phyloP scores from a whole-genome alignment of 768 basidiomycete species.

The Boletus coccyginus region DNA sequence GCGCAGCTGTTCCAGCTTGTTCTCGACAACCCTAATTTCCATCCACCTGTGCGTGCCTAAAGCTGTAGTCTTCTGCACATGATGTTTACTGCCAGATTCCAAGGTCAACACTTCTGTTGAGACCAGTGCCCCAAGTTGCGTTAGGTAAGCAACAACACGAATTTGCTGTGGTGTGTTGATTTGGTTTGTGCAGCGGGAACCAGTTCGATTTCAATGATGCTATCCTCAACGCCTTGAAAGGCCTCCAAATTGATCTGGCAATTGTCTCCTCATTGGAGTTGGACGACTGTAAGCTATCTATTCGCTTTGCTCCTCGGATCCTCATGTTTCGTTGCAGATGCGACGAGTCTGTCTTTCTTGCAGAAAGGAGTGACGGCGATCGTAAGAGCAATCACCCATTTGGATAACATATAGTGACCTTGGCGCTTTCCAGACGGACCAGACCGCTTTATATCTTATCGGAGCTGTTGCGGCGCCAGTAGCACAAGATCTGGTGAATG shows the following conservation, averaged over 20 bases:
- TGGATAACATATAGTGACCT: constrained; percentile 1
- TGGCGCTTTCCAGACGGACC: constrained; percentile 46
- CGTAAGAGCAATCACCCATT: constrained; percentile 32
- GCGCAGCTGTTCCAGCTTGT: constrained; percentile 53
- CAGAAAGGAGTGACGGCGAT: constrained; percentile 55
- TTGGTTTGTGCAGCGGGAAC: constrained; percentile 44
- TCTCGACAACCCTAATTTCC: constrained; percentile 45
- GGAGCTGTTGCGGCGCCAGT: constrained; percentile 69
- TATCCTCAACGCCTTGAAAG: constrained; percentile 59
- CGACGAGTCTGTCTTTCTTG: constrained; percentile 54
- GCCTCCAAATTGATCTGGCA: constrained; percentile 55
- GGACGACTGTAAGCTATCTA: constrained; percentile 57
- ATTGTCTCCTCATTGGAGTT: constrained; percentile 54
- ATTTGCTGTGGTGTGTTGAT: constrained; percentile 1
- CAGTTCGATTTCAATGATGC: constrained; percentile 62
- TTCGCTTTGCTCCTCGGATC: not conserved
- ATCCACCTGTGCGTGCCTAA: constrained; percentile 44
- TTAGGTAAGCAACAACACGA: constrained; percentile 40
- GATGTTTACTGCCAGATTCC: not conserved
- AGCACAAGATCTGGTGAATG: constrained; percentile 62
- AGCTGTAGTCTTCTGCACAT: not conserved
- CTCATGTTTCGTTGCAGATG: constrained; percentile 37
- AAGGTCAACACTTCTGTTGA: constrained; percentile 58
- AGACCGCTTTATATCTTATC: constrained; percentile 61
- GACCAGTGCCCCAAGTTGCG: constrained; percentile 50